These are phyloP conservation scores for Yamadazyma laniorum DNA, from an alignment of 805 yeast species.

Conservation along the genomic window DNA sequence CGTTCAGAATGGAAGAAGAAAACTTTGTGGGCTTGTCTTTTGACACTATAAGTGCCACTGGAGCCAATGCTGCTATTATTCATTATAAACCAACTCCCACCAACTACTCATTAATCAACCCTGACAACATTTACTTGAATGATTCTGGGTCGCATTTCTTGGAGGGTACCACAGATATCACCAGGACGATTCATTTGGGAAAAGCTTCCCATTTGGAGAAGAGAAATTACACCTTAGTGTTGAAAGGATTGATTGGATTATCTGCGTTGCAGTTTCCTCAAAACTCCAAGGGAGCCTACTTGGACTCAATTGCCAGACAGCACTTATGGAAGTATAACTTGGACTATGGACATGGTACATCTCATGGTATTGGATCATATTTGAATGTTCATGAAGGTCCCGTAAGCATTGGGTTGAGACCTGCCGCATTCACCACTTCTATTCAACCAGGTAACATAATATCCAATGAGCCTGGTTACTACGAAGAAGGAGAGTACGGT, in stretches of 20 bases:
- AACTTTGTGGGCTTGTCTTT: constrained; percentile 65
- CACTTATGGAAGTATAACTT: constrained; percentile 54
- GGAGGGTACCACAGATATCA: constrained; percentile 80
- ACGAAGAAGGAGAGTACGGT: constrained; percentile 59
- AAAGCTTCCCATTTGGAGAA: constrained; percentile 46
- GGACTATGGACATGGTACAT: constrained; percentile 64
- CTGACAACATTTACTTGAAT: constrained; percentile 65
- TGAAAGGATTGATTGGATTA: constrained; percentile 55
- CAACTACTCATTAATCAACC: constrained; percentile 48
- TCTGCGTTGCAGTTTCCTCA: constrained; percentile 52
- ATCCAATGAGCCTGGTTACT: constrained; percentile 64
- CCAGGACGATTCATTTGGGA: constrained; percentile 58
- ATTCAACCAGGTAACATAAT: constrained; percentile 54
- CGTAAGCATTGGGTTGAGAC: constrained; percentile 57
- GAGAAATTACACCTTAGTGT: constrained; percentile 53
- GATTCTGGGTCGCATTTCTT: constrained; percentile 92
- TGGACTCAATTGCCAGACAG: constrained; percentile 60
- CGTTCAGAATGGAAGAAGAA: constrained; percentile 39
- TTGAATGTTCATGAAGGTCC: constrained; percentile 66
- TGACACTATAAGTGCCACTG: constrained; percentile 72
- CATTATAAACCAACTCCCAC: constrained; percentile 63
- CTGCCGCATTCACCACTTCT: constrained; percentile 43
- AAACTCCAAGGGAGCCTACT: constrained; percentile 50
- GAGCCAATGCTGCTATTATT: constrained; percentile 73
- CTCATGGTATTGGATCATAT: constrained; percentile 63